These are phyloP conservation scores for Murraya paniculata DNA, from an alignment of 345 rosid species.

Conservation along the genomic window DNA sequence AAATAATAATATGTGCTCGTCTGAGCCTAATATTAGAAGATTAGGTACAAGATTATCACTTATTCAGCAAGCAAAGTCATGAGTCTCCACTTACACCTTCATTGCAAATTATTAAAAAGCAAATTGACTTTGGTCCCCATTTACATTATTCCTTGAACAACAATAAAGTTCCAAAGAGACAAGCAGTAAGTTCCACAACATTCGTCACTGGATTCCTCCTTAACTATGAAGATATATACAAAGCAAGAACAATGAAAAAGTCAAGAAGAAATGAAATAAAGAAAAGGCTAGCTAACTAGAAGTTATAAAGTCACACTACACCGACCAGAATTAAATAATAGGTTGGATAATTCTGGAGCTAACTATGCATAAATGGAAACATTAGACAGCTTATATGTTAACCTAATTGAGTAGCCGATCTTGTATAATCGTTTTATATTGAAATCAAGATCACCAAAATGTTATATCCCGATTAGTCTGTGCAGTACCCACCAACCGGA, in stretches of 20 bases:
- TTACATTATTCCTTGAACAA: background rate
- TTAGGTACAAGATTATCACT: conserved; percentile 12
- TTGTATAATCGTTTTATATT: background rate
- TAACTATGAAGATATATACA: conserved; percentile 4
- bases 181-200: conserved; percentile 12
- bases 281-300: background rate
- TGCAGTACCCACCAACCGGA: background rate
- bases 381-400: background rate
- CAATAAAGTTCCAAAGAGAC: conserved; percentile 15
- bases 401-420: background rate
- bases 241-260: background rate
- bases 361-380: conserved; percentile 14
- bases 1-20: background rate
- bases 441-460: background rate
- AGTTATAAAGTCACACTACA: conserved; percentile 15
- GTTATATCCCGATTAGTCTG: background rate
- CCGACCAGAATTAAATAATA: conserved; percentile 29
- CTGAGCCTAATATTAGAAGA: background rate
- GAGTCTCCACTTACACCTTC: conserved; percentile 1
- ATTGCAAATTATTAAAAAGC: background rate
- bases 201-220: conserved; percentile 26
- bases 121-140: conserved; percentile 11
- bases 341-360: conserved; percentile 7
- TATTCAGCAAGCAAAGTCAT: background rate
- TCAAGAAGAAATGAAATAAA: conserved; percentile 20